A percentile compares a stretch with the other conserved stretches of the same genome.
Evolutionary conservation across 2,329 filamentous ascomycete species (phyloP).

Genomic region (Fusarium guadeloupense): DNA sequence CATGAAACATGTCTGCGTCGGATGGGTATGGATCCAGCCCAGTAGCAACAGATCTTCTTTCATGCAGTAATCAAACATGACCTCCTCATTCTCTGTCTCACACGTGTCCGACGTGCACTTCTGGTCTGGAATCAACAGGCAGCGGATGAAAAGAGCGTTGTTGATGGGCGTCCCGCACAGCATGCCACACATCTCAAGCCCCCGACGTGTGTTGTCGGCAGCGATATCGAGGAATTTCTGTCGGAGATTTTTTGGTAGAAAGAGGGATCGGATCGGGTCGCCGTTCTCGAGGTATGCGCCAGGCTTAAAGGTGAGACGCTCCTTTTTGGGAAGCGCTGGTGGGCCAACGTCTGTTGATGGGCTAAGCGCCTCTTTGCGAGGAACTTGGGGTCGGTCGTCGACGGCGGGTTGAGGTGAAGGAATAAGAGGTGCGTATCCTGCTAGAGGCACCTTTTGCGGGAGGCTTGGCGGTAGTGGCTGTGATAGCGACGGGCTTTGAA

Average conservation of each 20-base stretch:
- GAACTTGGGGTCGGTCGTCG: conserved; percentile 38
- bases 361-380: conserved; percentile 43
- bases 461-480: conserved; percentile 34
- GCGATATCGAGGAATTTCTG: conserved; percentile 78
- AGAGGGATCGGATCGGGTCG: conserved; percentile 84
- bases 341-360: conserved; percentile 13
- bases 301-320: conserved; percentile 74
- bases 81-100: conserved; percentile 87
- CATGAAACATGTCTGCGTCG: conserved; percentile 97
- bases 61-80: conserved; percentile 90
- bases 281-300: conserved; percentile 92
- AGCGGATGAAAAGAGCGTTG: conserved; percentile 91
- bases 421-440: conserved; percentile 36
- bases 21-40: conserved; percentile 98
- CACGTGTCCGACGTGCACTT: conserved; percentile 91
- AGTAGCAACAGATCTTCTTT: conserved; percentile 83
- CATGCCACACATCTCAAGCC: conserved; percentile 95
- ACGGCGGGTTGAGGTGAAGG: conserved; percentile 22
- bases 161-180: conserved; percentile 90
- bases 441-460: conserved; percentile 45
- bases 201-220: conserved; percentile 76
- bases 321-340: conserved; percentile 54
- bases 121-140: conserved; percentile 90
- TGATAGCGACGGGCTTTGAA: conserved; percentile 5
- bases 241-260: conserved; percentile 81